These are phyloP conservation scores for Aspergillus transmontanensis DNA, from an alignment of 2,329 filamentous ascomycete genomes.

Conservation along the genomic window DNA sequence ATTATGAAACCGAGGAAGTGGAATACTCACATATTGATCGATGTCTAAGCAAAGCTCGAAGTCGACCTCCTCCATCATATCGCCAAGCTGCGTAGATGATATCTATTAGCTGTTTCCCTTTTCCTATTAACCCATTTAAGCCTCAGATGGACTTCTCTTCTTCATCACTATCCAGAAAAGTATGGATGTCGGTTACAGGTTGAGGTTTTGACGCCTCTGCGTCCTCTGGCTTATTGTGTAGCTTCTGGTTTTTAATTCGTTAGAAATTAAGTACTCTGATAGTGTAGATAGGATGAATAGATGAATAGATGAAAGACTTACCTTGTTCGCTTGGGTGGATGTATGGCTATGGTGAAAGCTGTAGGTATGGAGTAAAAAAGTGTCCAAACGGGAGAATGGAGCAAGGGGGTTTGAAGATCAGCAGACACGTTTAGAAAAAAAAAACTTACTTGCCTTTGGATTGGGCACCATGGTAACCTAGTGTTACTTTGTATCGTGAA, in stretches of 20 bases:
- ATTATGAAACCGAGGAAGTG: not conserved
- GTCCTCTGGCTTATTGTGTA: not conserved
- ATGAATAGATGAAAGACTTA: not conserved
- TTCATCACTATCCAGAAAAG: not conserved
- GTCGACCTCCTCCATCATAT: conserved; percentile 24
- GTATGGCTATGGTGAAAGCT: not conserved
- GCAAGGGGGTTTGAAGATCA: not conserved
- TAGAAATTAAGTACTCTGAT: not conserved
- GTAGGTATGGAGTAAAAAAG: not conserved
- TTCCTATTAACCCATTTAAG: not conserved
- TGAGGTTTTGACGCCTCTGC: not conserved
- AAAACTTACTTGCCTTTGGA: not conserved
- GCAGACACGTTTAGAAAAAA: not conserved
- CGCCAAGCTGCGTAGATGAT: not conserved
- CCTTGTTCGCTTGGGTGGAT: not conserved
- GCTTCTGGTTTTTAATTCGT: not conserved
- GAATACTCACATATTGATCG: conserved; percentile 17
- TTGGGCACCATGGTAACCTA: conserved; percentile 2
- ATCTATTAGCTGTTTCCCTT: not conserved
- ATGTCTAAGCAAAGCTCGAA: conserved; percentile 23
- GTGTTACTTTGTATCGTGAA: not conserved
- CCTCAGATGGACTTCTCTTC: not conserved
- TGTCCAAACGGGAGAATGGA: not conserved
- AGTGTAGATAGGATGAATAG: not conserved
- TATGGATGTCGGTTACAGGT: not conserved